Evolutionary conservation across 106 monocot genomes (phyloP), one percentile per base, ranked within the genome.

Genomic region (Phalaenopsis aphrodite): DNA sequence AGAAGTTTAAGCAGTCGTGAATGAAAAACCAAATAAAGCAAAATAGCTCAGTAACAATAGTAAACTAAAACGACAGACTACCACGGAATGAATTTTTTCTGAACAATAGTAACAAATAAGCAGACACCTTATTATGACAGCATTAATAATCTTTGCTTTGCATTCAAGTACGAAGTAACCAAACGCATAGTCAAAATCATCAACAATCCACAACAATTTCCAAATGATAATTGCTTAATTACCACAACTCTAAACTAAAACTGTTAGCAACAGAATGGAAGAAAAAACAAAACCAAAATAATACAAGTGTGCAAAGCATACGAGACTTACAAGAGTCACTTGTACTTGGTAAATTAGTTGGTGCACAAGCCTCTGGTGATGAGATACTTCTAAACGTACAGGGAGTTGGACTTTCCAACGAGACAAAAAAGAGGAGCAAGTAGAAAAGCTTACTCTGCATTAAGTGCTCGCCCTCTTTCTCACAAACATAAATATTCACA

Each of bases 1-100:
- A 74, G 88, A 66, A 36, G 48, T 12, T 21, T 69, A 21, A 79
- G 79, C 5, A 45, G 1, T 10, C 23, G 42, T 66, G 41, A 75
- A 30, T 30, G 3, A 42, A 7, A 61, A 75, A 7, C 48, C 76
- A 61, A 81, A 80, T 43, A 21, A 81, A 76, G 49, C 5, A 48
- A 41, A 76, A 76, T n/a, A 41, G 38, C 23, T 24, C 8, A 52
- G 12, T 52, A 64, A 64, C 23, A 69, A 39, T 69, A 69, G 38
- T 69, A 38, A 69, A 39, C 11, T 38, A 69, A 69, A 69, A 38
- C 2, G 36, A 4, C 38, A 15, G 38, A 39, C 39, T 69, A 39
- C 69, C 12, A 61, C 61, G 39, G 38, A 41, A 39, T 14, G 39
- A 69, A 14, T 14, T 0, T n/a, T 39, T 69, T 39, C 69, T 14